These are phyloP conservation scores for maize (Zea mays) DNA, from an alignment of 176 grass and related monocot genomes.

Conservation along the genomic window Zm-B73-REFERENCE-NAM-5.0 NC_050100.1:5516001-5516500, in stretches of 20 bases:
- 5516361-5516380: conserved; percentile 43
- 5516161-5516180: too few relatives aligned
- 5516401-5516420: conserved; percentile 37
- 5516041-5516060: too few relatives aligned
- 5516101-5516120: too few relatives aligned
- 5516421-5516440: conserved; percentile 39
- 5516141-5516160: too few relatives aligned
- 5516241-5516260: too few relatives aligned
- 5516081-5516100: too few relatives aligned
- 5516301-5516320: conserved; percentile 54
- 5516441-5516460: conserved; percentile 29
- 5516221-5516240: not conserved
- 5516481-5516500: conserved; percentile 35
- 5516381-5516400: conserved; percentile 22
- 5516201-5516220: too few relatives aligned
- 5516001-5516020: too few relatives aligned
- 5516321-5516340: conserved; percentile 32
- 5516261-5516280: conserved; percentile 2
- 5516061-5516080: too few relatives aligned
- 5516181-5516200: too few relatives aligned
- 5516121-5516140: too few relatives aligned
- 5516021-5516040: too few relatives aligned
- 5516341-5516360: conserved; percentile 41
- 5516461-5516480: conserved; percentile 31
- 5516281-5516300: conserved; percentile 47